Conservation (phyloP, 768 basidiomycete species). For the Pseudohyphozyma bogoriensis region DNA sequence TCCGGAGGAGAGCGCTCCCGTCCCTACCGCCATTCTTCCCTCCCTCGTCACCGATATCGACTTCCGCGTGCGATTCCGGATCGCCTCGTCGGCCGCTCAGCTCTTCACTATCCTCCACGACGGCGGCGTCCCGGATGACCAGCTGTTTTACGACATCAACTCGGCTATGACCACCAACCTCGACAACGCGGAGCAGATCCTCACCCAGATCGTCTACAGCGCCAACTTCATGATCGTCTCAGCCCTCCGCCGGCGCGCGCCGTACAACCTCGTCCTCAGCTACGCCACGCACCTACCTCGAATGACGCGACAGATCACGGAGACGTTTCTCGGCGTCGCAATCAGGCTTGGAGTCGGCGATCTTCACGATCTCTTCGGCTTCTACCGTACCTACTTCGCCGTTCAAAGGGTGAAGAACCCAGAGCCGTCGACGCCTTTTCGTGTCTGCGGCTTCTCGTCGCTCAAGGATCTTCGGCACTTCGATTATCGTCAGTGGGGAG, state of each 20-base stretch:
- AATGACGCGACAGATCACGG: conserved; percentile 40
- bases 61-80: conserved; percentile 71
- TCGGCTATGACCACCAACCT: conserved; percentile 44
- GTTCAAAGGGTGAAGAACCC: background rate
- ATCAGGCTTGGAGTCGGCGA: conserved; percentile 55
- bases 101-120: conserved; percentile 35
- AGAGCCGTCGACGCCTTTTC: conserved; percentile 47
- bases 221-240: conserved; percentile 71
- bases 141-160: conserved; percentile 48
- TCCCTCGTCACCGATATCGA: conserved; percentile 58
- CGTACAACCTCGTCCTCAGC: conserved; percentile 83
- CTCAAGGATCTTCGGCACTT: conserved; percentile 57
- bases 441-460: conserved; percentile 64
- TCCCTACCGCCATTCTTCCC: conserved; percentile 46
- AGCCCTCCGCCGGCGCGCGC: conserved; percentile 62
- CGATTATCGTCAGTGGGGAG: conserved; percentile 57
- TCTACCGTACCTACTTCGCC: conserved; percentile 62
- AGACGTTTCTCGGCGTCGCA: conserved; percentile 54
- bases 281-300: conserved; percentile 40
- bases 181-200: conserved; percentile 65
- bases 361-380: conserved; percentile 58
- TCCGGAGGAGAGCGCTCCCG: conserved; percentile 35
- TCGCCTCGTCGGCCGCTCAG: conserved; percentile 48
- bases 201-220: conserved; percentile 59
- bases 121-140: background rate